Evolutionary conservation across 306 rosid species (phyloP).

Genomic region (Cicer pinnatifidum): DNA sequence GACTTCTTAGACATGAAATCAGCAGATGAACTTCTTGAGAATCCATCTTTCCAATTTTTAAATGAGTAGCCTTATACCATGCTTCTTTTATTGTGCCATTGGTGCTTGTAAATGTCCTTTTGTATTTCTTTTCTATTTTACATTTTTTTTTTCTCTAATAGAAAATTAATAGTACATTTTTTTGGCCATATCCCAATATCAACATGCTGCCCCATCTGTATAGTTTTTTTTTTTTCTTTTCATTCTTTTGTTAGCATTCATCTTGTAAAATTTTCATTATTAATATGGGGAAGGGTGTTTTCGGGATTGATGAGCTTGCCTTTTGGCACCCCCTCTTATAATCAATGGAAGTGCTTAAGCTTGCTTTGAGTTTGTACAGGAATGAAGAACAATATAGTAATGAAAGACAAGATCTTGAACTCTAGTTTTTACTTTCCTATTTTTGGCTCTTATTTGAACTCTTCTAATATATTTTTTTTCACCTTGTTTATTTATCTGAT

Average conservation of each 20-base stretch:
- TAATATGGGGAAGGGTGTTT: constrained; percentile 49
- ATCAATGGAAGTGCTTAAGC: background rate
- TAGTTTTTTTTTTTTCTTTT: constrained; percentile 54
- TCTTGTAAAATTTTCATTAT: constrained; percentile 54
- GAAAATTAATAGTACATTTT: constrained; percentile 13
- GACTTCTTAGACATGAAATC: constrained; percentile 85
- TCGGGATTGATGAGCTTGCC: constrained; percentile 48
- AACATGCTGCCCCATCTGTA: constrained; percentile 50
- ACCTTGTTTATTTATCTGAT: too few relatives aligned
- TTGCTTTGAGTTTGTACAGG: constrained; percentile 42
- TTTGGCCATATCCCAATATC: constrained; percentile 47
- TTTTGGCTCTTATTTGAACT: background rate
- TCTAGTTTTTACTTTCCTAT: background rate
- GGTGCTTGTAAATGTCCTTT: constrained; percentile 63
- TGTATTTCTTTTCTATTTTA: constrained; percentile 21
- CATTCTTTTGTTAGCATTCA: constrained; percentile 74
- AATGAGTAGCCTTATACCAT: constrained; percentile 59
- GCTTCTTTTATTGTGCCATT: constrained; percentile 47
- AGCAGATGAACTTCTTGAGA: constrained; percentile 83
- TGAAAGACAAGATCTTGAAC: constrained; percentile 28
- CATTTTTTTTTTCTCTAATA: background rate
- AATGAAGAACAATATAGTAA: constrained; percentile 25
- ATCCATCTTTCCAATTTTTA: constrained; percentile 90
- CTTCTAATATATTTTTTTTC: background rate
- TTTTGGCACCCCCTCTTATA: background rate